Evolutionary conservation across 768 basidiomycete genomes (phyloP), one percentile per base, ranked within the genome.

Genomic region (Boletus pseudo-olivaceus): DNA sequence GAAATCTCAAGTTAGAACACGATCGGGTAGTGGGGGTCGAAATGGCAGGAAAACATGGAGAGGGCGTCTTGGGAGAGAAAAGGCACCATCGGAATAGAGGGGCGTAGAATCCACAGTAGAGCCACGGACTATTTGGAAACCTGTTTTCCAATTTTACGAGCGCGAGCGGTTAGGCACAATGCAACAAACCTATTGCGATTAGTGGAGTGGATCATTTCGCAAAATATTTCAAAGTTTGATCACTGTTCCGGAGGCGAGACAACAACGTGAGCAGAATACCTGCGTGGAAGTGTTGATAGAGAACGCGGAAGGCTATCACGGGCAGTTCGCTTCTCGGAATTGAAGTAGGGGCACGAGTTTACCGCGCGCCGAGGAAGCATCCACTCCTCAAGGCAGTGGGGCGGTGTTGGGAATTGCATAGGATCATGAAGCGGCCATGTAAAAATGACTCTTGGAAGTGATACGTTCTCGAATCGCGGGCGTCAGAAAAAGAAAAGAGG

Each of bases 1-100:
- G 75, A 39, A 65, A 70, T 47, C 67, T 82, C 29, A 80, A 71
- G 66, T 65, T 69, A 50, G 69, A 73, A 54, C 80, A 82, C 56
- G 70, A 77, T 51, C 55, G 45, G 33, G 57, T 70, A 49, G 68
- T 78, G 15, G 81, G 79, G 35, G 67, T 66, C 47, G 73, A 79
- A 61, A 54, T 58, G 34, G 70, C 76, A 7, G 79, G 78, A 26
- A 69, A 70, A 42, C 73, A 77, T 51, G 79, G 79, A 14, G 78
- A 77, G 55, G 79, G 79, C 2, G 33, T 72, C 35, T 42, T 69
- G 43, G 66, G 39, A 46, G 54, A 30, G 45, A 58, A 49, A 30
- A 59, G n/a, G n/a, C 19, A 27, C 1, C 26, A 23, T 32, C 35
- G 10, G 41, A 35, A 41, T 47, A 43, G 34, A 50, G 50, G 39